These are phyloP conservation scores for Drechslerella coelobrocha DNA, from an alignment of 2,329 filamentous ascomycete species.

Conservation along the genomic window DNA sequence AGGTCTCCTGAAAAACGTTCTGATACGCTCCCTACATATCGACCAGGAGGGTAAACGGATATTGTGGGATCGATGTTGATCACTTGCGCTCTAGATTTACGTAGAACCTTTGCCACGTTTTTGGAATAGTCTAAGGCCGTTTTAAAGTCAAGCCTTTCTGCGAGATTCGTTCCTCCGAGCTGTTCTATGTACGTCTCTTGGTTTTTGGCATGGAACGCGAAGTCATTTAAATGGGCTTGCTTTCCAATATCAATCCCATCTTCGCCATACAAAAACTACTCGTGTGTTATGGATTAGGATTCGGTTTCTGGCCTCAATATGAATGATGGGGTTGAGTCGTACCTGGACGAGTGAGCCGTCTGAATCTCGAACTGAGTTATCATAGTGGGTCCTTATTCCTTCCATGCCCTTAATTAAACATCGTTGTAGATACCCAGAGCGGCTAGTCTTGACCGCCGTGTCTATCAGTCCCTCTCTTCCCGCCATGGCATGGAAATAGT, in stretches of 20 bases:
- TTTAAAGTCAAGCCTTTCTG: slow-evolving; percentile 67
- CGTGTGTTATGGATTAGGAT: not conserved
- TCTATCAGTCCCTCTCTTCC: slow-evolving; percentile 98
- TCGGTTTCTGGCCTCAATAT: not conserved
- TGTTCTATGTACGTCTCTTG: slow-evolving; percentile 79
- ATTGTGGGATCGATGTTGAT: slow-evolving; percentile 50
- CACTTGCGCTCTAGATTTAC: slow-evolving; percentile 65
- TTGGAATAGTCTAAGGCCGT: slow-evolving; percentile 67
- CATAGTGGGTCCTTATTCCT: slow-evolving; percentile 87
- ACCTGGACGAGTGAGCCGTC: slow-evolving; percentile 82
- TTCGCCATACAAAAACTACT: slow-evolving; percentile 89
- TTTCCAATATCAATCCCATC: slow-evolving; percentile 94
- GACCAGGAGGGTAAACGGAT: slow-evolving; percentile 53
- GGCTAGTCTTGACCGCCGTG: slow-evolving; percentile 96
- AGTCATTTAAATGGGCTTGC: slow-evolving; percentile 87
- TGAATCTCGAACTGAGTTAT: slow-evolving; percentile 89
- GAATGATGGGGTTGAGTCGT: not conserved
- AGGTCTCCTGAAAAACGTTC: slow-evolving; percentile 77
- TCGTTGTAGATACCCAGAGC: slow-evolving; percentile 93
- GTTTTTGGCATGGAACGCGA: slow-evolving; percentile 88
- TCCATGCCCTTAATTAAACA: slow-evolving; percentile 99
- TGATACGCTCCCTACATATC: slow-evolving; percentile 62
- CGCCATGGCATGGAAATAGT: slow-evolving; percentile 99
- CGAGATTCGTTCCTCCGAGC: slow-evolving; percentile 66
- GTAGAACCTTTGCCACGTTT: slow-evolving; percentile 74